phyloP scores from a whole-genome alignment of 2,329 filamentous ascomycete genomes.

The Talaromyces sp. region DNA sequence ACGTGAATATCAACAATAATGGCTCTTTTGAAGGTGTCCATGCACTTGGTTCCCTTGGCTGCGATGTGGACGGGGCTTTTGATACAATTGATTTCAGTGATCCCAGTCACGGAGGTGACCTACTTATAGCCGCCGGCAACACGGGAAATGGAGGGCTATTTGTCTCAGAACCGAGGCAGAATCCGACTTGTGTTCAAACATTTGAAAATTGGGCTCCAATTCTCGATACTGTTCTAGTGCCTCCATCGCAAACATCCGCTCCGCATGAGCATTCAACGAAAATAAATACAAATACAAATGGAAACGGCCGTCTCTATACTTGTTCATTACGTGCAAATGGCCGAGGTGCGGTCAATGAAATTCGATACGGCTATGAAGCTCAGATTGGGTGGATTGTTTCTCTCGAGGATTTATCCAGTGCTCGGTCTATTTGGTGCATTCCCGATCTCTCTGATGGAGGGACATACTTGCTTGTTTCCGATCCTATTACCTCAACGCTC shows the following conservation, averaged over 20 bases:
- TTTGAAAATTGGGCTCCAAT: slow-evolving; percentile 59
- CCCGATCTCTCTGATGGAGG: slow-evolving; percentile 24
- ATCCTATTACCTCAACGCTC: slow-evolving; percentile 34
- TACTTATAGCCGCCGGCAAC: slow-evolving; percentile 74
- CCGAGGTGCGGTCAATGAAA: slow-evolving; percentile 60
- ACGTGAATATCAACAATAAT: slow-evolving; percentile 59
- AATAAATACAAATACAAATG: slow-evolving; percentile 20
- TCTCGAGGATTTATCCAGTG: slow-evolving; percentile 34
- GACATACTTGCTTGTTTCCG: slow-evolving; percentile 37
- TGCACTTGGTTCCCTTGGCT: slow-evolving; percentile 60
- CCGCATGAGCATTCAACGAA: not conserved
- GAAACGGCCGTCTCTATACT: slow-evolving; percentile 57
- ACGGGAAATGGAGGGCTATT: slow-evolving; percentile 73
- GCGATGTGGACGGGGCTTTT: slow-evolving; percentile 76
- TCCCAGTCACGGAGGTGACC: slow-evolving; percentile 54
- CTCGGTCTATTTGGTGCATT: slow-evolving; percentile 41
- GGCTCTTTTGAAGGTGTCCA: slow-evolving; percentile 50
- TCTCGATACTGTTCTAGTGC: slow-evolving; percentile 39
- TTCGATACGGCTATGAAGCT: slow-evolving; percentile 64
- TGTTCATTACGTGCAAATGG: slow-evolving; percentile 57
- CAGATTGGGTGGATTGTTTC: slow-evolving; percentile 49
- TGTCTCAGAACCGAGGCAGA: slow-evolving; percentile 57
- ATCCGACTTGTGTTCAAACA: slow-evolving; percentile 50
- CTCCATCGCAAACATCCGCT: slow-evolving; percentile 13
- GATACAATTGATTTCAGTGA: slow-evolving; percentile 59